Conservation (phyloP, 2,329 filamentous ascomycete genomes). For the Penicillium sp. region DNA sequence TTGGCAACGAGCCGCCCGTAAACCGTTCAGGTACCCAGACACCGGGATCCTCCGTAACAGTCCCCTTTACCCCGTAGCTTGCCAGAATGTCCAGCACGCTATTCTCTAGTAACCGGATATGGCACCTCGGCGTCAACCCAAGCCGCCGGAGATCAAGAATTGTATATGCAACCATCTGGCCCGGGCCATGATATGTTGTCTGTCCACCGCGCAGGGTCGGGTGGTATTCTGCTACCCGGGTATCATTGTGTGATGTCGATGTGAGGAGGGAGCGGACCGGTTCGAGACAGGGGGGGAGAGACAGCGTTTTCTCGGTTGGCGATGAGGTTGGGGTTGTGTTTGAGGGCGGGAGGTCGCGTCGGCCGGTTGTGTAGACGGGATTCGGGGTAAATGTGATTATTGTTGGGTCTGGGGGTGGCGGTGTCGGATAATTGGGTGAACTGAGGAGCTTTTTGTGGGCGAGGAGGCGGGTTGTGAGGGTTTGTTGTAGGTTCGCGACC, state of each 20-base stretch:
- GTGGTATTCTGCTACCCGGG: constrained; percentile 62
- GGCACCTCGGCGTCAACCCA: constrained; percentile 71
- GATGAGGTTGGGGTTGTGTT: constrained; percentile 34
- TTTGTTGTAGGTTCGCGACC: constrained; percentile 62
- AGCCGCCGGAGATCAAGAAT: constrained; percentile 79
- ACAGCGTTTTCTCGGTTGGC: constrained; percentile 37
- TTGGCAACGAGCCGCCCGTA: constrained; percentile 27
- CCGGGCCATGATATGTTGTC: constrained; percentile 93
- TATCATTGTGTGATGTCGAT: constrained; percentile 30
- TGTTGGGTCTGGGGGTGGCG: constrained; percentile 64
- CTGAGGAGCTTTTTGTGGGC: constrained; percentile 59
- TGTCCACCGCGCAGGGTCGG: constrained; percentile 83
- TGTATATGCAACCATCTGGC: constrained; percentile 91
- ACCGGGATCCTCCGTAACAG: constrained; percentile 76
- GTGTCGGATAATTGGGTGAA: constrained; percentile 27
- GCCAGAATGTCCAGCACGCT: constrained; percentile 71
- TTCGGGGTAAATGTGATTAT: constrained; percentile 82
- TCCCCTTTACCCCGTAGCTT: constrained; percentile 64
- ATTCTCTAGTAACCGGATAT: constrained; percentile 78
- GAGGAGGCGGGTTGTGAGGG: constrained; percentile 62
- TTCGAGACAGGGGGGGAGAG: constrained; percentile 42
- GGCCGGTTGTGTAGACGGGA: constrained; percentile 88
- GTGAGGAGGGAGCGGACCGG: constrained; percentile 43
- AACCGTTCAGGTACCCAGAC: constrained; percentile 67
- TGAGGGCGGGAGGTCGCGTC: constrained; percentile 68